Base-by-base conservation (phyloP, 129 eudicot species). In the Logfia minima region DNA sequence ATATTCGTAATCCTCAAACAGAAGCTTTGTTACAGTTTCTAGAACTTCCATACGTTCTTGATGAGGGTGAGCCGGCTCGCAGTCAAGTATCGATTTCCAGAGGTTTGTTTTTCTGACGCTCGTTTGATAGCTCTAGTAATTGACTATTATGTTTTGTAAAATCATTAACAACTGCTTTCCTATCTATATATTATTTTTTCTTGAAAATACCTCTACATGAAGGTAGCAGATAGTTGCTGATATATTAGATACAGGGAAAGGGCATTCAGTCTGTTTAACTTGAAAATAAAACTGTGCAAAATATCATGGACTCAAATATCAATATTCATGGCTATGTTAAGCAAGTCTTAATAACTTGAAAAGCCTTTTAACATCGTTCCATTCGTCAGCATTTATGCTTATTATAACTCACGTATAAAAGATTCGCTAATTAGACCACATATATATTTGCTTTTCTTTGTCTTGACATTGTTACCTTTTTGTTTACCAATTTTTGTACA, bases 1-100 rank as follows among this genome's bases (percentile, higher is more conserved):
- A 85, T 79, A 71, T 14, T 64, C 89, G 88, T 68, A 94, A 94
- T 74, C 93, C 99, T 74, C 97, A 94, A 83, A 94, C 97, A 39
- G 92, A 85, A 78, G 90, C 88, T 52, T 71, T 94, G 52, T 77
- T 91, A 71, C 58, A 83, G 85, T 80, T 91, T 59, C 83, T 94
- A 45, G 93, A 83, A 68, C 91, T 94, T 74, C 87, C 86, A 0
- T 91, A 94, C 84, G 79, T 83, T 78, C 97, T 91, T 78, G 94
- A 91, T 75, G 60, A 79, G 9, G 78, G 68, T 43, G 87, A 79
- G 82, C 66, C 28, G 32, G 53, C 73, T 24, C 80, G 68, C 14
- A 80, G 81, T 71, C 83, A 87, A 62, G 82, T 81, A 26, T 64
- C 73, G 75, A 52, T 75, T 59, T 75, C 92, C 23, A 70, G 74